phyloP scores from a whole-genome alignment of 2,329 filamentous ascomycete species.

The Sporothrix euskadiensis region DNA sequence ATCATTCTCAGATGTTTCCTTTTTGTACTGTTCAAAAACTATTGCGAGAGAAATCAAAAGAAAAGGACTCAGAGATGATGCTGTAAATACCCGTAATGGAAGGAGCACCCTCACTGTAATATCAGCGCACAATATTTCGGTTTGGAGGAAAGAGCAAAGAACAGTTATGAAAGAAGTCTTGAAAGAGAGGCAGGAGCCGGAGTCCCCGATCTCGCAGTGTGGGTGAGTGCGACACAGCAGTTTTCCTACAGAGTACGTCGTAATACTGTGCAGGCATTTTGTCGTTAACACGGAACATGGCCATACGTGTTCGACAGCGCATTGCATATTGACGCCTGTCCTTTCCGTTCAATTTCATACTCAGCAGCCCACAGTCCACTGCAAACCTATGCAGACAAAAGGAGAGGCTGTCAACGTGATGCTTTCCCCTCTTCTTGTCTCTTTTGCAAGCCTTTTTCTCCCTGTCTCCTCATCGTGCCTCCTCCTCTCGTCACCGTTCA shows the following conservation, averaged over 20 bases:
- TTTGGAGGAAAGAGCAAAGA: neutral
- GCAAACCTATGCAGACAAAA: slow-evolving; percentile 7
- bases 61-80: neutral
- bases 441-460: neutral
- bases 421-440: neutral
- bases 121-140: neutral
- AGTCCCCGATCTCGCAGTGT: slow-evolving; percentile 25
- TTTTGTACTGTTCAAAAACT: neutral
- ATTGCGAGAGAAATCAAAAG: neutral
- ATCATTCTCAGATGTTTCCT: neutral
- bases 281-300: neutral
- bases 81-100: neutral
- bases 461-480: neutral
- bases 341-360: neutral
- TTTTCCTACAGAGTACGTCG: neutral
- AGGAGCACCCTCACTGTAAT: neutral
- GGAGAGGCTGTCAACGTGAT: neutral
- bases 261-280: neutral
- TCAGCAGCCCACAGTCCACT: neutral
- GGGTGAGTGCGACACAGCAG: neutral
- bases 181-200: slow-evolving; percentile 8
- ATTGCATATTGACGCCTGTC: neutral
- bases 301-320: neutral
- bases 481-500: neutral
- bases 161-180: too few relatives aligned